Evolutionary conservation across 805 yeast species (phyloP).

Genomic region (Metschnikowia peoriensis): DNA sequence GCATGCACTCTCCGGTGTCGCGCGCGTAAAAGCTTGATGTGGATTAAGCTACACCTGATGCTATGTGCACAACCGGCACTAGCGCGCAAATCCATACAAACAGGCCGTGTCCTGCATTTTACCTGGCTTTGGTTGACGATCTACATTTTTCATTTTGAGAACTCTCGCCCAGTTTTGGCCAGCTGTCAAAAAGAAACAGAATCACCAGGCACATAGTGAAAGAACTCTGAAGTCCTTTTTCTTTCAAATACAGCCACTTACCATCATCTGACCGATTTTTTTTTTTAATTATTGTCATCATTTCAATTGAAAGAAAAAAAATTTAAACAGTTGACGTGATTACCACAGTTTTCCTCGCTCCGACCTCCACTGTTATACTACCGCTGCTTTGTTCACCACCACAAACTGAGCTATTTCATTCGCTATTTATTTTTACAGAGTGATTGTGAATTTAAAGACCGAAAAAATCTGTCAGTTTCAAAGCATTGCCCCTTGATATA

Average conservation of each 20-base stretch:
- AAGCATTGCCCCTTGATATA: conserved; percentile 6
- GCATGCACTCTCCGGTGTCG: not conserved
- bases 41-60: not conserved
- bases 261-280: not conserved
- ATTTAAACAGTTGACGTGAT: not conserved
- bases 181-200: conserved; percentile 4
- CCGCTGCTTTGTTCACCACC: conserved; percentile 2
- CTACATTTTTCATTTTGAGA: conserved; percentile 2
- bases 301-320: not conserved
- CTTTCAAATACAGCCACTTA: not conserved
- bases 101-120: not conserved
- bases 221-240: conserved; percentile 1
- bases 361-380: not conserved
- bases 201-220: not conserved
- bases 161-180: conserved; percentile 8
- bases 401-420: not conserved
- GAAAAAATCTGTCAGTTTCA: not conserved
- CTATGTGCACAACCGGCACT: not conserved
- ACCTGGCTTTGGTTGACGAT: not conserved
- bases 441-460: not conserved
- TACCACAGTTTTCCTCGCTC: too few relatives aligned
- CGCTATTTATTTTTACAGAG: not conserved
- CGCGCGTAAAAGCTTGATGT: not conserved
- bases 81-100: not conserved
- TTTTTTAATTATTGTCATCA: not conserved